These are phyloP conservation scores for Salvia sclarea DNA, from an alignment of 305 asterid species.

Conservation along the genomic window DNA sequence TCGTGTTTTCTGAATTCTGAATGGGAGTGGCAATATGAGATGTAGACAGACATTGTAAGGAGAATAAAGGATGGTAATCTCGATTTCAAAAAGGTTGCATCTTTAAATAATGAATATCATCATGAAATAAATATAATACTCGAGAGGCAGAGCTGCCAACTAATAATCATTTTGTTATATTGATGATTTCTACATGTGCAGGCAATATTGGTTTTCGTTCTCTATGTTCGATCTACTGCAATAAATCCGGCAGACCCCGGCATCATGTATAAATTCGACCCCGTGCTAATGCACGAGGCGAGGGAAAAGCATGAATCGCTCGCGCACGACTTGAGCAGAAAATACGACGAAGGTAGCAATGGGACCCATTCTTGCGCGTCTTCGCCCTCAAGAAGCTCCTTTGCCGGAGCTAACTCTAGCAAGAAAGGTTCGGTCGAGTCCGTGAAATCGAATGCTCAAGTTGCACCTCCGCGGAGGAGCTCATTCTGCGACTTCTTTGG, in stretches of 20 bases:
- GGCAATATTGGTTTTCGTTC: slow-evolving; percentile 87
- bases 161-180: neutral
- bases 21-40: neutral
- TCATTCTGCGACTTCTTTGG: slow-evolving; percentile 57
- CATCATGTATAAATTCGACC: slow-evolving; percentile 75
- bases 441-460: slow-evolving; percentile 55
- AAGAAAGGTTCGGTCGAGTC: slow-evolving; percentile 69
- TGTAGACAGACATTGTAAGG: neutral
- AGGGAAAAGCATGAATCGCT: slow-evolving; percentile 51
- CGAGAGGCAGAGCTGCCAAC: neutral
- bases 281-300: slow-evolving; percentile 47
- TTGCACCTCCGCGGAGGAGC: slow-evolving; percentile 44
- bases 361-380: slow-evolving; percentile 72
- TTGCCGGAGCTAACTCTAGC: slow-evolving; percentile 66
- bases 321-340: slow-evolving; percentile 46
- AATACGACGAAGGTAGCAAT: slow-evolving; percentile 66
- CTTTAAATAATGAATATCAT: neutral
- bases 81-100: neutral
- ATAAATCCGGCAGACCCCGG: slow-evolving; percentile 99
- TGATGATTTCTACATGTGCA: slow-evolving; percentile 41
- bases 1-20: neutral
- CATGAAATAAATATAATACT: neutral
- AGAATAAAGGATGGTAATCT: neutral
- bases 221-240: slow-evolving; percentile 91
- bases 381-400: slow-evolving; percentile 72